phyloP scores from a whole-genome alignment of 192 early-diverging fungal species.

The Chytriomyces confervae region DNA sequence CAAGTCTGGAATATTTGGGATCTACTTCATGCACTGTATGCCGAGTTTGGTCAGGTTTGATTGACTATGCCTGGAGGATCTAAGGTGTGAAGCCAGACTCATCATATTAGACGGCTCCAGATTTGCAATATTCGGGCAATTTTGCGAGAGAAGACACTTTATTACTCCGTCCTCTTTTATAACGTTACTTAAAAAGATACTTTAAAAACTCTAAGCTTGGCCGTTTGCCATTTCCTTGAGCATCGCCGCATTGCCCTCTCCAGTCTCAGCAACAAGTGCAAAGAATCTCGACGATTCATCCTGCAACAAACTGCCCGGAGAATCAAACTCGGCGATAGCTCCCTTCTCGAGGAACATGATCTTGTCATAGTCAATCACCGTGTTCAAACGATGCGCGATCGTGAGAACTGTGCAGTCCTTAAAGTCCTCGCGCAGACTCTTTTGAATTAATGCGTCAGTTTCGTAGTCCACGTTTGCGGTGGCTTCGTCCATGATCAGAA shows the following conservation, averaged over 20 bases:
- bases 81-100: no score
- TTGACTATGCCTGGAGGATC: no score
- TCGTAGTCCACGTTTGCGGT: conserved; percentile 68
- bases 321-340: conserved; percentile 58
- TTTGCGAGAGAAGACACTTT: not conserved
- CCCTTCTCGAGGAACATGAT: conserved; percentile 56
- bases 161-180: not conserved
- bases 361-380: conserved; percentile 56
- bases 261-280: conserved; percentile 72
- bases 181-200: not conserved
- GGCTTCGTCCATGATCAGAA: conserved; percentile 61
- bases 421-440: conserved; percentile 71
- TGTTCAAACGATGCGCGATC: conserved; percentile 55
- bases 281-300: conserved; percentile 53
- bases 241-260: conserved; percentile 63
- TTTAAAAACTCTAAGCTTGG: not conserved
- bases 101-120: no score
- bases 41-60: no score
- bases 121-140: no score
- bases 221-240: conserved; percentile 56
- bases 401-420: conserved; percentile 62
- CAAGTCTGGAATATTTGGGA: no score
- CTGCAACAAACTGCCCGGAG: conserved; percentile 59
- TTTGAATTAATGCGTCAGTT: conserved; percentile 80
- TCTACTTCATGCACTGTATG: no score